Percentiles rank a stretch among this genome's conserved stretches.
phyloP scores from a whole-genome alignment of 2,329 filamentous ascomycete species.

The Fusarium xyrophilum region DNA sequence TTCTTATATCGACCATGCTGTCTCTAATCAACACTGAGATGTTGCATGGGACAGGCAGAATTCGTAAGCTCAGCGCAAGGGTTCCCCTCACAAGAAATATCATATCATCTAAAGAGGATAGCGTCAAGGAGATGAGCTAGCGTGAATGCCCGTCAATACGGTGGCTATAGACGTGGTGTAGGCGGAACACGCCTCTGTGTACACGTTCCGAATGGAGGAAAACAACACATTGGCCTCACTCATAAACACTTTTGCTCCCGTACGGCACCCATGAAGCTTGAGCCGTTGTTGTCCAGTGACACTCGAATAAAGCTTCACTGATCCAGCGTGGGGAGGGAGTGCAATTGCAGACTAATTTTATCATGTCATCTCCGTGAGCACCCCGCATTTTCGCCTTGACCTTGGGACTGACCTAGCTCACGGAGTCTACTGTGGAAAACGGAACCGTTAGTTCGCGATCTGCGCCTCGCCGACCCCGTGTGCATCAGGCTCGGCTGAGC shows the following conservation, averaged over 20 bases:
- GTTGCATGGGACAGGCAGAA: too few species aligned
- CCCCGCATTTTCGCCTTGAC: accelerated
- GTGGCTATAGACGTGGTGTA: too few species aligned
- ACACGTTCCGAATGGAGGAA: background rate
- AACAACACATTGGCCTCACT: background rate
- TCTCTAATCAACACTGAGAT: too few species aligned
- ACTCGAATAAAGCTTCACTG: background rate
- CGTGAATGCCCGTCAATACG: too few species aligned
- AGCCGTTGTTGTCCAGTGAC: accelerated
- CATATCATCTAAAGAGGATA: too few species aligned
- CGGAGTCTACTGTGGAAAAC: background rate
- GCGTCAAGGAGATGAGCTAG: too few species aligned
- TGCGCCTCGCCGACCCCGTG: accelerated
- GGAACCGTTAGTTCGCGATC: background rate
- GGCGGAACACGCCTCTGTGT: background rate
- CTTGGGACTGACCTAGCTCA: accelerated
- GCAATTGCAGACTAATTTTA: background rate
- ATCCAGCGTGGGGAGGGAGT: too few species aligned
- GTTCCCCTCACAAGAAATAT: too few species aligned
- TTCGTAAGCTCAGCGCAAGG: too few species aligned
- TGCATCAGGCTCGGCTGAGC: background rate
- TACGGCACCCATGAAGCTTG: background rate
- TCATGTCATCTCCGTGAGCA: background rate
- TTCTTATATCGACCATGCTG: too few species aligned
- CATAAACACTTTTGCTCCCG: background rate